Conservation (phyloP, 2,329 filamentous ascomycete species). For the Aspergillus arachidicola region DNA sequence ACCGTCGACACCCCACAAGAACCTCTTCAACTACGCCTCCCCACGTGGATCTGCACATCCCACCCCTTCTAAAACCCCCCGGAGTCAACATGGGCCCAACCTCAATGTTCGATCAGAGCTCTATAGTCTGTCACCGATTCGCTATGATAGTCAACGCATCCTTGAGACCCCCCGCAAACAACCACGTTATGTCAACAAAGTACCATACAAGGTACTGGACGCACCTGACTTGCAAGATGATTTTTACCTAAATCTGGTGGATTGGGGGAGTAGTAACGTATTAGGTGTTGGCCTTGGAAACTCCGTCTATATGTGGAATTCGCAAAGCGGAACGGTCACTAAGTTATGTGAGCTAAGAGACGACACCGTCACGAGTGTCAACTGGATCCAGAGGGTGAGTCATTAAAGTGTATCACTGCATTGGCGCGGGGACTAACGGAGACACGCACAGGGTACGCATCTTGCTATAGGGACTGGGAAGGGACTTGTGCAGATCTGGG, state of each 20-base stretch:
- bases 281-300: conserved; percentile 89
- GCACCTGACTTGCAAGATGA: conserved; percentile 95
- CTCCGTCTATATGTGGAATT: conserved; percentile 99
- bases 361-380: conserved; percentile 94
- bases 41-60: conserved; percentile 76
- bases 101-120: conserved; percentile 88
- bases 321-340: conserved; percentile 83
- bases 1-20: conserved; percentile 95
- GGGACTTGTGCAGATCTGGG: conserved; percentile 96
- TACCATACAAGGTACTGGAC: conserved; percentile 96
- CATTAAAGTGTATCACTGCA: conserved; percentile 1
- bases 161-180: conserved; percentile 87
- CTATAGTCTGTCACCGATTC: conserved; percentile 92
- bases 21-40: conserved; percentile 89
- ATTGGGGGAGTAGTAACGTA: conserved; percentile 95
- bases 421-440: conserved; percentile 14
- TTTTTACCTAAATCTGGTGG: conserved; percentile 95
- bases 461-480: conserved; percentile 93
- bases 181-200: conserved; percentile 87
- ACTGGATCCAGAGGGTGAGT: conserved; percentile 86
- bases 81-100: conserved; percentile 84
- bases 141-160: conserved; percentile 90
- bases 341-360: conserved; percentile 91
- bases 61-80: conserved; percentile 85
- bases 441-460: conserved; percentile 69